Percentiles rank a stretch among this genome's conserved stretches.
These are phyloP conservation scores for Rhodotorula babjevae DNA, from an alignment of 768 basidiomycete species.

Conservation along the genomic window DNA sequence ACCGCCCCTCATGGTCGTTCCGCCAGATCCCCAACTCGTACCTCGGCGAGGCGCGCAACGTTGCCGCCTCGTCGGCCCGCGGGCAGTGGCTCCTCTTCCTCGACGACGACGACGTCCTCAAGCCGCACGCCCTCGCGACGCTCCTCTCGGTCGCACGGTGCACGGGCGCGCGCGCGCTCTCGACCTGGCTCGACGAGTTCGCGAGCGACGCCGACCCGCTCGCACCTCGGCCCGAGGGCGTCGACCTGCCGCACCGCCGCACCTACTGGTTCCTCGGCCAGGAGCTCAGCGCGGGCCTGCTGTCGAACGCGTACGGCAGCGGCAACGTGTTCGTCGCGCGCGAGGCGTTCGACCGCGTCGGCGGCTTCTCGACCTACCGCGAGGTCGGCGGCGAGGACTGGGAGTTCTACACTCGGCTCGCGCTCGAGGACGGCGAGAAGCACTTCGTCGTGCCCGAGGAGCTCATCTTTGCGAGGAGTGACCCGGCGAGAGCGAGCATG, in stretches of 20 bases:
- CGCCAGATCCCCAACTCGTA: constrained; percentile 26
- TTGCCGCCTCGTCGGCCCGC: constrained; percentile 9
- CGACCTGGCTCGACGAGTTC: constrained; percentile 39
- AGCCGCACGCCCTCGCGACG: constrained; percentile 33
- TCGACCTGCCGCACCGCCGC: constrained; percentile 21
- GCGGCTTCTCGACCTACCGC: constrained; percentile 36
- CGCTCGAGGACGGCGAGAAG: constrained; percentile 10
- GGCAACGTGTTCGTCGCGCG: constrained; percentile 37
- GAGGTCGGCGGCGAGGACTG: constrained; percentile 39
- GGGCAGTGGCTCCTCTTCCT: constrained; percentile 33
- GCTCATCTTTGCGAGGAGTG: constrained; percentile 30
- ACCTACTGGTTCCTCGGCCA: constrained; percentile 41
- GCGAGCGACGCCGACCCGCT: constrained; percentile 33
- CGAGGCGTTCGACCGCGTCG: constrained; percentile 15
- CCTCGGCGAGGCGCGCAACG: constrained; percentile 37
- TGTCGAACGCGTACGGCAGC: constrained; percentile 34
- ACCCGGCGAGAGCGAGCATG: constrained; percentile 31
- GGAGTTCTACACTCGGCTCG: constrained; percentile 33
- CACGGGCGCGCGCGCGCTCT: constrained; percentile 22
- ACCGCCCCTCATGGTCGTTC: constrained; percentile 12
- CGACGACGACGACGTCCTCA: constrained; percentile 41
- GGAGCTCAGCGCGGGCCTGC: constrained; percentile 18
- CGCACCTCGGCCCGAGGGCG: background rate
- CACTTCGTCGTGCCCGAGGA: constrained; percentile 29
- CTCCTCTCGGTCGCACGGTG: constrained; percentile 19